These are phyloP conservation scores for Hyaloscypha finlandica DNA, from an alignment of 495 filamentous ascomycete genomes.

Conservation along the genomic window DNA sequence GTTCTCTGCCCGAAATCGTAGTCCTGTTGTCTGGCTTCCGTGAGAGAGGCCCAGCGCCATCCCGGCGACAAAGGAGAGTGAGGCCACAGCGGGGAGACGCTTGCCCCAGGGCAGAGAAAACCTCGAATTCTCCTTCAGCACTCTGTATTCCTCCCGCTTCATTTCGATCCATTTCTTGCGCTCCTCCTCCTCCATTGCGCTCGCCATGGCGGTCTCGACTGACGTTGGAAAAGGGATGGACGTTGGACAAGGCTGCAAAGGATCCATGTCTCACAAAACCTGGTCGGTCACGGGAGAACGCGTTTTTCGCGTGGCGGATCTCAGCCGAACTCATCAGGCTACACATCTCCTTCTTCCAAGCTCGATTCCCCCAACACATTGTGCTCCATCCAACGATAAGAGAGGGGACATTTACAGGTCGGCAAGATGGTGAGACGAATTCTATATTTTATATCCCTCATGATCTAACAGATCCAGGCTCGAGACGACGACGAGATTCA, in stretches of 20 bases:
- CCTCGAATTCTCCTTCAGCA: conserved; percentile 48
- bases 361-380: neutral
- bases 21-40: conserved; percentile 68
- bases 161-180: conserved; percentile 4
- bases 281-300: neutral
- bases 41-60: conserved; percentile 68
- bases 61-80: conserved; percentile 64
- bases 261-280: conserved; percentile 1
- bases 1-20: conserved; percentile 92
- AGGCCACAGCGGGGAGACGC: conserved; percentile 63
- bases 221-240: conserved; percentile 11
- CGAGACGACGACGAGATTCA: conserved; percentile 8
- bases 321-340: neutral
- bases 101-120: conserved; percentile 63
- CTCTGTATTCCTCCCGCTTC: conserved; percentile 36
- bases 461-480: neutral
- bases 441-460: neutral
- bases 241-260: conserved; percentile 9
- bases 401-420: neutral
- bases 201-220: conserved; percentile 20
- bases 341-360: neutral
- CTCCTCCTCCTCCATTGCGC: conserved; percentile 19
- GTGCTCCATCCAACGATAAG: neutral
- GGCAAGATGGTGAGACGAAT: neutral
- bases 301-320: neutral